Evolutionary conservation across 768 basidiomycete genomes (phyloP), one percentile per base, ranked within the genome.

Genomic region (Tylopilus rubrobrunneus): DNA sequence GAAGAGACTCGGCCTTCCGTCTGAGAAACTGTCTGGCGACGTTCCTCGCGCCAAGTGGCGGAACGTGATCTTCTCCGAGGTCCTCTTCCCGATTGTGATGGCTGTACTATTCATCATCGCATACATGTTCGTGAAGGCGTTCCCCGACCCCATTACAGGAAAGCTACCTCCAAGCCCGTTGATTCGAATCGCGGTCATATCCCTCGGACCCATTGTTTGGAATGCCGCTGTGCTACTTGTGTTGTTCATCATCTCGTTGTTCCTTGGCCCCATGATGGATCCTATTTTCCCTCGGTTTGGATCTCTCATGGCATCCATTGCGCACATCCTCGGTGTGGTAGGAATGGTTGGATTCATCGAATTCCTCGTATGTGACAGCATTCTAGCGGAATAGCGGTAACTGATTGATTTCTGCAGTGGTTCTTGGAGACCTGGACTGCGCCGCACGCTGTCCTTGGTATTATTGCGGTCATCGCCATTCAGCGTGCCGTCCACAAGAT

Each of bases 281-380:
- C 79, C 86, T 3, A 79, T 83, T 51, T 91, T 87, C 78, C 91
- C 87, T 48, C 86, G 84, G 65, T 98, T 99, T 62, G 96, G 94
- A 28, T 89, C 94, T 2, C 78, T 86, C 55, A 95, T 97, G 79
- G 96, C 97, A 9, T 86, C 87, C 61, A 82, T 93, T 42, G 93
- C 92, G 0, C 97, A 98, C 69, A 63, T 81, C 34, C 75, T 90
- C 15, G 87, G 92, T 40, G 84, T 89, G 21, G 56, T 96, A 33
- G 97, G 96, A 36, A 85, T 92, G 79, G 70, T 98, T 55, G 94
- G 81, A 10, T 96, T 96, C 81, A 97, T 98, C 63, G 96, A 99
- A 71, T 92, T 99, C 76, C 76, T 97, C 71, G 91, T 94, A 68
- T 63, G 88, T 78, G 21, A 2, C 23, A 27, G 5, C 14, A 27